These are phyloP conservation scores for Microthlaspi erraticum DNA, from an alignment of 345 rosid species.

Conservation along the genomic window DNA sequence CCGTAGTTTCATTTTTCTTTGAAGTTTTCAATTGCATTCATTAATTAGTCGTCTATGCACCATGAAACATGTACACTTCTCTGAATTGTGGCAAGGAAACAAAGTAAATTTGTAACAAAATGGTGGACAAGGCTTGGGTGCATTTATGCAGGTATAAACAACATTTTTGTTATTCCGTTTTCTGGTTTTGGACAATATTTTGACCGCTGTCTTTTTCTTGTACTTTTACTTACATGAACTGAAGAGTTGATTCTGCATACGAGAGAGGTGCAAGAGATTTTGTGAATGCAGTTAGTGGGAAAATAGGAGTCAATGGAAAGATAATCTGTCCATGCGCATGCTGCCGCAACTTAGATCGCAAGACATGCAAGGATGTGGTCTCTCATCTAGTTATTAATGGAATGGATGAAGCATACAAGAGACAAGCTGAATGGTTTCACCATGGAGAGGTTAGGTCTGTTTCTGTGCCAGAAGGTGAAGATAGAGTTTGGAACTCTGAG, in stretches of 20 bases:
- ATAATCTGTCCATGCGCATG: not conserved
- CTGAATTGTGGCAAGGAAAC: not conserved
- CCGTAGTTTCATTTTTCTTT: too few species aligned
- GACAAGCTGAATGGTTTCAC: not conserved
- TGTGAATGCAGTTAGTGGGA: not conserved
- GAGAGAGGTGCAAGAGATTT: not conserved
- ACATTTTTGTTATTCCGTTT: not conserved
- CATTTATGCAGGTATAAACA: not conserved
- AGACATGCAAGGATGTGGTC: not conserved
- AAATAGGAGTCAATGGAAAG: not conserved
- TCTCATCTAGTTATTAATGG: slow-evolving; percentile 1
- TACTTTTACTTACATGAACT: not conserved
- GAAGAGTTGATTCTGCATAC: not conserved
- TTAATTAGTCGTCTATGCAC: not conserved
- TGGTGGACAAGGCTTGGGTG: not conserved
- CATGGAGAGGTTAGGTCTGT: not conserved
- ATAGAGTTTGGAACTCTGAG: slow-evolving; percentile 3
- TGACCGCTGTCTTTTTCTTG: not conserved
- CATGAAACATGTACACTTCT: not conserved
- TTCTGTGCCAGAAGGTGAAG: not conserved
- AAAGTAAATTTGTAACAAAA: not conserved
- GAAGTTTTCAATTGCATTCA: too few species aligned
- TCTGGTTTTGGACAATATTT: not conserved
- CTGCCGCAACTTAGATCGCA: not conserved
- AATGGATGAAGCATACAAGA: slow-evolving; percentile 1